Evolutionary conservation across 2,329 filamentous ascomycete genomes (phyloP).

Genomic region (Xylariaceae sp.): DNA sequence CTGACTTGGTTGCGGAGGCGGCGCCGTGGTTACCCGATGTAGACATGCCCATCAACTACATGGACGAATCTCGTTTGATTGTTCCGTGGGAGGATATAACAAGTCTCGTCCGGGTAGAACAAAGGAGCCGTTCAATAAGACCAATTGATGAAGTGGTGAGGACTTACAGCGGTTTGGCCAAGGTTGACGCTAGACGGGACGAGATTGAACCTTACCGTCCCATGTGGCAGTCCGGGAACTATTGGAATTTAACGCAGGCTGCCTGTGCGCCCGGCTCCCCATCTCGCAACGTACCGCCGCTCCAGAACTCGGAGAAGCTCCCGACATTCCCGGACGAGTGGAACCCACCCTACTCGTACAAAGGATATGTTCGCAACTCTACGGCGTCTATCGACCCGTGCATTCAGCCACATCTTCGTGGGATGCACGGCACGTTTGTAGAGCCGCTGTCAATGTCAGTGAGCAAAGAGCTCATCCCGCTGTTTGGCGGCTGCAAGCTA

Average conservation of each 20-base stretch:
- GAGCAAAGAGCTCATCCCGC: conserved; percentile 55
- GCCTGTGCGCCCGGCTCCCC: conserved; percentile 54
- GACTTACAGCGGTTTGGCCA: conserved; percentile 36
- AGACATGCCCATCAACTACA: conserved; percentile 56
- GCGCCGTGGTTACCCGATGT: conserved; percentile 54
- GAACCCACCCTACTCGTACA: conserved; percentile 36
- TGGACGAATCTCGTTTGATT: conserved; percentile 56
- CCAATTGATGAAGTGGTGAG: conserved; percentile 45
- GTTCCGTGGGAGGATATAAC: conserved; percentile 56
- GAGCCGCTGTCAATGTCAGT: conserved; percentile 52
- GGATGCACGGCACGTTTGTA: conserved; percentile 56
- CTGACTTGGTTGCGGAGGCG: conserved; percentile 53
- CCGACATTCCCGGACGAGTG: conserved; percentile 29
- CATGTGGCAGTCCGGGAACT: conserved; percentile 45
- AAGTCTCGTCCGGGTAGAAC: conserved; percentile 45
- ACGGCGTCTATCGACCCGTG: conserved; percentile 58
- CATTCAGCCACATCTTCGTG: conserved; percentile 51
- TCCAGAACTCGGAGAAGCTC: conserved; percentile 38
- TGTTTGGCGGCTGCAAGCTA: conserved; percentile 63
- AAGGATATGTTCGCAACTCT: conserved; percentile 58
- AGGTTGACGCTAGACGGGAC: conserved; percentile 21
- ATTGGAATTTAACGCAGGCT: conserved; percentile 53
- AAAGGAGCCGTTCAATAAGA: conserved; percentile 40
- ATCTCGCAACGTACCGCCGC: conserved; percentile 42
- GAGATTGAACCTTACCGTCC: conserved; percentile 34